phyloP scores from a whole-genome alignment of 305 asterid species.

The Rubia balearica region DNA sequence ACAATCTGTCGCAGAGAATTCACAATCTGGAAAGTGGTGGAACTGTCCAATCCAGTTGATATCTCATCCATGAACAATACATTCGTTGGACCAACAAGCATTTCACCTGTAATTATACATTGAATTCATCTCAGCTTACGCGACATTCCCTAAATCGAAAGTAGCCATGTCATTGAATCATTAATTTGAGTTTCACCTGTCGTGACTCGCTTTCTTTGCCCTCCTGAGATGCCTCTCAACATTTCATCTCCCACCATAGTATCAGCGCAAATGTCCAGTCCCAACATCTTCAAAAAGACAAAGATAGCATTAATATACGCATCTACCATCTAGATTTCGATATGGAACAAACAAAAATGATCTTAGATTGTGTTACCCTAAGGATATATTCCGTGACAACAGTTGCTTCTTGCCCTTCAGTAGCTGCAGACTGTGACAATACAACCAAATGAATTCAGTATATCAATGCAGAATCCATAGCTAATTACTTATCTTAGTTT shows the following conservation, averaged over 20 bases:
- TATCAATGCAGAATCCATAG: neutral
- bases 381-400: conserved; percentile 55
- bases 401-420: conserved; percentile 61
- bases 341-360: neutral
- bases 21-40: conserved; percentile 73
- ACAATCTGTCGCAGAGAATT: conserved; percentile 51
- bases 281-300: conserved; percentile 41
- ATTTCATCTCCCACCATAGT: conserved; percentile 74
- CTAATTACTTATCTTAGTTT: neutral
- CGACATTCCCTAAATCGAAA: neutral
- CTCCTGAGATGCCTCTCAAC: conserved; percentile 90
- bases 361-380: conserved; percentile 29
- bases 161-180: neutral
- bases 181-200: conserved; percentile 36
- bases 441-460: neutral
- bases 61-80: conserved; percentile 89
- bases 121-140: neutral
- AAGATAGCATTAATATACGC: neutral
- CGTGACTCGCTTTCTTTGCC: conserved; percentile 77
- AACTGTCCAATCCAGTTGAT: conserved; percentile 91
- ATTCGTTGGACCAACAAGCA: conserved; percentile 79
- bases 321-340: neutral
- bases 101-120: conserved; percentile 44
- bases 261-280: conserved; percentile 74
- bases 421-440: conserved; percentile 54